Base-by-base conservation (phyloP, 148 eudicot genomes). In the Rhododendron griersonianum region DNA sequence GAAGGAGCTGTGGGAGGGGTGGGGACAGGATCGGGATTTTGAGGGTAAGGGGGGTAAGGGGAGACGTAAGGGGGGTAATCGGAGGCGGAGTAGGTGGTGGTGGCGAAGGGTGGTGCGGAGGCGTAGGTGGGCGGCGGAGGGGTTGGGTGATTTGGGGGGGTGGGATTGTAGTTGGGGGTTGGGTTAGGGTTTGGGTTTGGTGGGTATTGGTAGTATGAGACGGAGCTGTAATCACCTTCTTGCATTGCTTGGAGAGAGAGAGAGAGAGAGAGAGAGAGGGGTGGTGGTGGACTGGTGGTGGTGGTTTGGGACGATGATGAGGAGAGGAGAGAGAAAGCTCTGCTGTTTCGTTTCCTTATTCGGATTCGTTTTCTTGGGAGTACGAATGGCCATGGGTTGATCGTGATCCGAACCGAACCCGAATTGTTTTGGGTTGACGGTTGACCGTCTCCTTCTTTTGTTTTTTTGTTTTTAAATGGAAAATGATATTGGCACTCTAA, bases 51-150 rank as follows among this genome's bases (percentile, higher is more conserved):
- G 81, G 95, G 91, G 88, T 91, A 90, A 23, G 91, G 69, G 10
- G 88, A 75, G 78, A 90, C 81, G 55, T 91, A 88, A 16, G 91
- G 37, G 10, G 94, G 14, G 75, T 89, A 47, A 83, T 88, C 77
- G 73, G 91, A 25, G 23, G 93, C 47, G 15, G 91, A 19, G 81
- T 90, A 83, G 7, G 92, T 39, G 19, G 25, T 81, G 44, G 85
- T 30, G 86, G 93, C 69, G 89, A 84, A 93, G 2, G 98, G 98
- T 0, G 98, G 98, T 9, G 98, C 98, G 8, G 98, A 95, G 23
- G 98, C 96, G 94, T 86, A 93, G 14, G 89, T 28, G 0, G 93
- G 35, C 5, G 91, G 84, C 30, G 65, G 65, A 25, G 51, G 81
- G 83, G 4, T 84, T 61, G 23, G 90, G 88, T 35, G 90, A 91